These are phyloP conservation scores for Lipomyces kockii DNA, from an alignment of 805 yeast species.

Conservation along the genomic window DNA sequence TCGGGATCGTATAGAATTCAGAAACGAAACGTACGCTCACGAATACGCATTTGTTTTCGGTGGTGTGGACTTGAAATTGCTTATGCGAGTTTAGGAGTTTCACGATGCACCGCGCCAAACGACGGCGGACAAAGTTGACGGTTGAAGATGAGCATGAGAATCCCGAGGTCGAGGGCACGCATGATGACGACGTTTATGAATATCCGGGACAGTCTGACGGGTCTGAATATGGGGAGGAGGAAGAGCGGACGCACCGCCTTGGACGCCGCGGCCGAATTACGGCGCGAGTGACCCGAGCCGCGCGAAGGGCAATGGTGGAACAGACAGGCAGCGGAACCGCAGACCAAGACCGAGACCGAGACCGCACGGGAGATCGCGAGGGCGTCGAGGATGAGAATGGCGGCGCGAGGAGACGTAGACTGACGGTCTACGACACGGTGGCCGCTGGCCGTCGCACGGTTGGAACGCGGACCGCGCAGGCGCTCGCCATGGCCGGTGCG, in stretches of 20 bases:
- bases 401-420: background rate
- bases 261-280: background rate
- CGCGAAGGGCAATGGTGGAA: too few relatives aligned
- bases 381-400: background rate
- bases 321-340: too few relatives aligned
- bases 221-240: background rate
- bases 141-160: background rate
- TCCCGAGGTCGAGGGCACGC: background rate
- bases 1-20: background rate
- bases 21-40: background rate
- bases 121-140: background rate
- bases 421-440: slow-evolving; percentile 8
- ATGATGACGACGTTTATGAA: too few relatives aligned
- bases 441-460: background rate
- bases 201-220: too few relatives aligned
- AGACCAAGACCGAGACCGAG: too few relatives aligned
- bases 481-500: background rate
- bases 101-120: background rate
- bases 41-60: background rate
- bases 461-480: background rate
- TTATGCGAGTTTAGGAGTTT: background rate
- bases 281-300: background rate
- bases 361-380: background rate
- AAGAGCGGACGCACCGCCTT: background rate
- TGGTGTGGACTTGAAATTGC: background rate